A percentile compares a stretch with the other conserved stretches of the same genome.
Conservation (phyloP, 2,329 filamentous ascomycete species). For the Sporothrix globosa region DNA sequence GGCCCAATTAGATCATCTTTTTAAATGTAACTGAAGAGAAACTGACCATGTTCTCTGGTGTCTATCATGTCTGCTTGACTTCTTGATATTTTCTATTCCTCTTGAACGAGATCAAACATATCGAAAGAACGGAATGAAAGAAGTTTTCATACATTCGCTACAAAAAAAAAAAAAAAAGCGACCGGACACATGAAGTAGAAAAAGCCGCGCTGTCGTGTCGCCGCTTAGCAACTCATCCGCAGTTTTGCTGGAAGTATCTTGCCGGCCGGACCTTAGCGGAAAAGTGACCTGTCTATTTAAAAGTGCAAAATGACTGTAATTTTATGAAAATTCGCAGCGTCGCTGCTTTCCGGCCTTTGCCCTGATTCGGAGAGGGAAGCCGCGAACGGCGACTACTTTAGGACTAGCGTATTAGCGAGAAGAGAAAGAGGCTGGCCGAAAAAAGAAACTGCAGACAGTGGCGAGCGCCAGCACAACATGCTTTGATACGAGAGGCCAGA, state of each 20-base stretch:
- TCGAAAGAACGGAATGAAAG: not conserved
- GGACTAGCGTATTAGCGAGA: slow-evolving; percentile 25
- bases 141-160: not conserved
- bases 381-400: slow-evolving; percentile 27
- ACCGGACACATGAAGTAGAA: slow-evolving; percentile 19
- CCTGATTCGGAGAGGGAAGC: slow-evolving; percentile 30
- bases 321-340: slow-evolving; percentile 8
- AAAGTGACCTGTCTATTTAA: not conserved
- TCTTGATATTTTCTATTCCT: too few species aligned
- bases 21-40: not conserved
- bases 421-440: slow-evolving; percentile 23
- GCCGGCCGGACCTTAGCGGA: not conserved
- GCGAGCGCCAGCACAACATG: not conserved
- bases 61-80: too few species aligned
- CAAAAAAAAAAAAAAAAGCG: slow-evolving; percentile 3
- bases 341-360: slow-evolving; percentile 25
- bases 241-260: not conserved
- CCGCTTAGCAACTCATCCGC: not conserved
- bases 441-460: slow-evolving; percentile 22
- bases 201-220: slow-evolving; percentile 15
- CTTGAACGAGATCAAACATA: too few species aligned
- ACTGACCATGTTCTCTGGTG: too few species aligned
- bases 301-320: not conserved
- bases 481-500: not conserved
- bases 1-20: not conserved